Evolutionary conservation across 1,139 yeast genomes (phyloP).

Genomic region (Keqinozyma sinolaborantium): DNA sequence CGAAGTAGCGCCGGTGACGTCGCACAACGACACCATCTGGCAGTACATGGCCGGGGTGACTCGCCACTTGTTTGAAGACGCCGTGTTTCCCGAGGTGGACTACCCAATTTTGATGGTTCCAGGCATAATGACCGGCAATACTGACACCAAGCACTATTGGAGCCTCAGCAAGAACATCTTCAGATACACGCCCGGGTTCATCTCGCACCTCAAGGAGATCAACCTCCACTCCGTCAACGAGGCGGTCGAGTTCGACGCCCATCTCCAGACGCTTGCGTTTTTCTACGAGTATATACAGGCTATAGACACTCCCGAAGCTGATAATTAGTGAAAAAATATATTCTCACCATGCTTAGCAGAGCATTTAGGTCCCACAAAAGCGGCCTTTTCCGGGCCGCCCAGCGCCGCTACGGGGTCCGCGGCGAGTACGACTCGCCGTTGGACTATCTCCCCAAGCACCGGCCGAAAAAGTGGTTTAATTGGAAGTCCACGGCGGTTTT

Average conservation of each 20-base stretch:
- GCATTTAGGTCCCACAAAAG: neutral
- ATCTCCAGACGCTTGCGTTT: constrained; percentile 24
- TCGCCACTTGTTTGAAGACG: constrained; percentile 52
- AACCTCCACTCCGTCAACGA: constrained; percentile 35
- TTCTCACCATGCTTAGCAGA: neutral
- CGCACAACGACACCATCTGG: constrained; percentile 48
- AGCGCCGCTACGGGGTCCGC: constrained; percentile 22
- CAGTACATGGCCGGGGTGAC: constrained; percentile 52
- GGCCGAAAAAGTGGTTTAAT: constrained; percentile 23
- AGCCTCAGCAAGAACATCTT: constrained; percentile 34
- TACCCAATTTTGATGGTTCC: constrained; percentile 32
- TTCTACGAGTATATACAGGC: constrained; percentile 39
- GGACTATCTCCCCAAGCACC: constrained; percentile 23
- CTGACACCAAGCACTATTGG: constrained; percentile 43
- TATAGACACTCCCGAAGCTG: constrained; percentile 13
- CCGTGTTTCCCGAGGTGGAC: constrained; percentile 24
- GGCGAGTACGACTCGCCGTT: constrained; percentile 34
- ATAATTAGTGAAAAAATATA: neutral
- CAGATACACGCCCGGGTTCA: constrained; percentile 31
- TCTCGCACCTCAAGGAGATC: constrained; percentile 3
- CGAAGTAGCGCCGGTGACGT: constrained; percentile 62
- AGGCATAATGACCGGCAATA: constrained; percentile 32
- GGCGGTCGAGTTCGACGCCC: constrained; percentile 22
- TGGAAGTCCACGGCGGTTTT: constrained; percentile 31
- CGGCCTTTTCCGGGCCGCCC: neutral